Evolutionary conservation across 1,284 basidiomycete species (phyloP).

Genomic region (Sparassis latifolia): DNA sequence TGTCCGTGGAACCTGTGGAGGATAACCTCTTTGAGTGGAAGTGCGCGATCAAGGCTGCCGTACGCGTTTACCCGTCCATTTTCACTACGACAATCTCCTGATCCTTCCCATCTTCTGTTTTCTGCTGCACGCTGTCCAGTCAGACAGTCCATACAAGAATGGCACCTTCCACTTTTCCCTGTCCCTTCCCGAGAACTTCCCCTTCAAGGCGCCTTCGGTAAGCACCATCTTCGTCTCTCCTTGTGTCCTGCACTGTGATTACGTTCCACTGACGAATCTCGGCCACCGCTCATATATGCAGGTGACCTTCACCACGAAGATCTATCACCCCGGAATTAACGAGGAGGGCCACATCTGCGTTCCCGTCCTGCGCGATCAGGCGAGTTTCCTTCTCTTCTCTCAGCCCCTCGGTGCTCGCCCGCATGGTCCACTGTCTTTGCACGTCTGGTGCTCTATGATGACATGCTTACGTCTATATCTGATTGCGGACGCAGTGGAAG

Average conservation of each 20-base stretch:
- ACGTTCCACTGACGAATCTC: background rate
- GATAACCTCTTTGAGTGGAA: slow-evolving; percentile 77
- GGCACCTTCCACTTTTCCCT: slow-evolving; percentile 78
- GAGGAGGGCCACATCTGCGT: slow-evolving; percentile 84
- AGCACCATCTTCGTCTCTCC: slow-evolving; percentile 15
- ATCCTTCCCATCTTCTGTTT: background rate
- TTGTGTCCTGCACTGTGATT: background rate
- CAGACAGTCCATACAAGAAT: slow-evolving; percentile 77
- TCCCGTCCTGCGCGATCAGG: slow-evolving; percentile 77
- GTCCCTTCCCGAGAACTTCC: slow-evolving; percentile 70
- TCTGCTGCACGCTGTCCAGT: slow-evolving; percentile 30
- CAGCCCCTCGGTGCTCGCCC: background rate
- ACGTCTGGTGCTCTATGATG: background rate
- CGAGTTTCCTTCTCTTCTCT: slow-evolving; percentile 29
- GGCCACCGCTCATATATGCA: slow-evolving; percentile 22
- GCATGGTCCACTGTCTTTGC: background rate
- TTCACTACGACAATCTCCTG: background rate
- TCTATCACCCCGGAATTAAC: slow-evolving; percentile 91
- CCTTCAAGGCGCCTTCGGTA: slow-evolving; percentile 86
- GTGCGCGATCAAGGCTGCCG: slow-evolving; percentile 71
- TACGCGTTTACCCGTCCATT: slow-evolving; percentile 31
- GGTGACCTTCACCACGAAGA: slow-evolving; percentile 84
- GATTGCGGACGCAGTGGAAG: slow-evolving; percentile 64
- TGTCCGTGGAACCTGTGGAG: slow-evolving; percentile 61
- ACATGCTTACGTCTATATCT: background rate